These are phyloP conservation scores for Petunia axillaris DNA, from an alignment of 257 asterid species.

Conservation along the genomic window DNA sequence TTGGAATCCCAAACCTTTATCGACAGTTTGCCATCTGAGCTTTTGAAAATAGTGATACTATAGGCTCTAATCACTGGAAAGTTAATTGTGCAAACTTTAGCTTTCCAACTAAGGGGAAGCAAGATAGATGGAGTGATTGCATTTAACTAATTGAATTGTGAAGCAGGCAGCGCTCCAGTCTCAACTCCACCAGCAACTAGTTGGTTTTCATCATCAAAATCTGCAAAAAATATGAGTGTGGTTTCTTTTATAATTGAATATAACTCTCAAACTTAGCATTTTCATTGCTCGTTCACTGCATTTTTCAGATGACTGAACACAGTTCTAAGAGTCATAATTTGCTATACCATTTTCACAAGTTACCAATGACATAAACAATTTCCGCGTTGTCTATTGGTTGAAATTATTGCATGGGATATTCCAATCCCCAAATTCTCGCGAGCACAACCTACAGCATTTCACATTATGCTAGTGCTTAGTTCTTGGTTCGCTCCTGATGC, in stretches of 20 bases:
- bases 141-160: slow-evolving; percentile 36
- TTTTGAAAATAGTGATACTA: neutral
- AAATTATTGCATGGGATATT: slow-evolving; percentile 2
- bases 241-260: neutral
- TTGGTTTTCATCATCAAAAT: slow-evolving; percentile 91
- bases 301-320: neutral
- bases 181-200: slow-evolving; percentile 74
- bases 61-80: neutral
- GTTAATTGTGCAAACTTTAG: neutral
- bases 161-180: slow-evolving; percentile 57
- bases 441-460: neutral
- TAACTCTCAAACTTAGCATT: neutral
- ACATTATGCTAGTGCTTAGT: neutral
- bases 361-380: neutral
- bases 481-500: slow-evolving; percentile 7
- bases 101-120: neutral
- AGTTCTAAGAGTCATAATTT: neutral
- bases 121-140: slow-evolving; percentile 20
- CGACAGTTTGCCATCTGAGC: neutral
- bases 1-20: neutral
- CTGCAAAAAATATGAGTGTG: slow-evolving; percentile 73
- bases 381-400: neutral
- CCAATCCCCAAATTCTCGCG: neutral
- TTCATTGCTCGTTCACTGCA: neutral
- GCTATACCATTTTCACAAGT: slow-evolving; percentile 13